Evolutionary conservation across 441 rosid genomes (phyloP).

Genomic region (Populus trichocarpa): DNA sequence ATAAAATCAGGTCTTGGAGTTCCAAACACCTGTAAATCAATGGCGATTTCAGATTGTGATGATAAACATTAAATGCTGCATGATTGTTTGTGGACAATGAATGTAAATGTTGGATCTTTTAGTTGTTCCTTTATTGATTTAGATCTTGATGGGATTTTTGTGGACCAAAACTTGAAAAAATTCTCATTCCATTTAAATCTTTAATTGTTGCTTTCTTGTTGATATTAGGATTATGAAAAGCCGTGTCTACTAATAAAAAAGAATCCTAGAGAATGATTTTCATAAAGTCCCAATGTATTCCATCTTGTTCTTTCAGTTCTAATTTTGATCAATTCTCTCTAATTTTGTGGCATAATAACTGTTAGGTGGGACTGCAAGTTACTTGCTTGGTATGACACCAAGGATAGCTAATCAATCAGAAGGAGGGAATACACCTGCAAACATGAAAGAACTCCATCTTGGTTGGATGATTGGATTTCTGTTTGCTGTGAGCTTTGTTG

Average conservation of each 20-base stretch:
- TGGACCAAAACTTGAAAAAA: background rate
- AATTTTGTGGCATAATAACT: background rate
- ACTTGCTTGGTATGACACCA: slow-evolving; percentile 72
- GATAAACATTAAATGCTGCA: background rate
- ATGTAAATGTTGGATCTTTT: background rate
- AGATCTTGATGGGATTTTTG: background rate
- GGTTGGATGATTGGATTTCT: slow-evolving; percentile 86
- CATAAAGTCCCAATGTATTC: background rate
- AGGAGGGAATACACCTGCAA: slow-evolving; percentile 41
- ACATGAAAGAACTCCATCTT: slow-evolving; percentile 56
- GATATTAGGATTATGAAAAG: background rate
- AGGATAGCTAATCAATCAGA: slow-evolving; percentile 50
- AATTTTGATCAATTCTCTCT: background rate
- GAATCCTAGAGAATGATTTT: background rate
- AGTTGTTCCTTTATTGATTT: background rate
- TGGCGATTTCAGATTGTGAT: background rate
- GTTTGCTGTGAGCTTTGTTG: slow-evolving; percentile 78
- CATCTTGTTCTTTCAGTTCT: background rate
- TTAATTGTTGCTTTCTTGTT: background rate
- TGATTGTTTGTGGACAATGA: background rate
- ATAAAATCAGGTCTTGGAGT: background rate
- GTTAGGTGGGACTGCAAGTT: slow-evolving; percentile 79
- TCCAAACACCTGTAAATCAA: background rate
- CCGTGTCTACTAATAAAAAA: background rate
- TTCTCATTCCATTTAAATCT: background rate